Base-by-base conservation (phyloP, 192 early-diverging fungal species). In the Backusella tuberculispora region DNA sequence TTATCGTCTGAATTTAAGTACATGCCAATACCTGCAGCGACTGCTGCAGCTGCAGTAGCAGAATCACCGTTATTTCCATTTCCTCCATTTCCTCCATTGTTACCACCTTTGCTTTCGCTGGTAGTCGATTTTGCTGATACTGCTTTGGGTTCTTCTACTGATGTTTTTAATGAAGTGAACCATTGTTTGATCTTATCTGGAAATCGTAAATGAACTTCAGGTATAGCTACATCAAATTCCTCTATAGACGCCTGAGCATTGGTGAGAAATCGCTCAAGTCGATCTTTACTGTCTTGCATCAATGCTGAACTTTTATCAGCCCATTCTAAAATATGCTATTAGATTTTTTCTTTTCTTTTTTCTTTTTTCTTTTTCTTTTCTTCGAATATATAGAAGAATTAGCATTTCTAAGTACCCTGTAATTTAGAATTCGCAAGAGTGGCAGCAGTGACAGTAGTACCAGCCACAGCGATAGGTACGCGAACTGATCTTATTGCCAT, bases 371-470 rank as follows among this genome's bases (percentile, higher is more conserved):
- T 48, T 15, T 17, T 34, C 50, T 4, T 48, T 15, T 17, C 19
- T 42, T 14, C 9, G 4, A 10, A n/a, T 50, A 26, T 60, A 8
- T 60, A 13, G 12, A 8, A 19, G 14, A 6, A 19, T 9, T 46
- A 50, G 53, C 50, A 53, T 3, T 6, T 37, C 12, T 14, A 19
- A 47, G 48, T 83, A 86, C 85, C 88, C 79, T 83, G 80, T 44
- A 89, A 45, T 78, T 91, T 91, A 69, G 89, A 89, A 47, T 90
- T 84, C 2, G 89, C 88, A 68, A 89, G 85, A 15, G 89, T 86
- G 9, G 86, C 79, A 53, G 84, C 86, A 21, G 90, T 90, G 38
- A 85, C 84, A 5, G 87, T 86, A 13, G 87, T 87, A 0, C 87
- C 89, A 12, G 85, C 84, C 5, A 87, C 84, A 29, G 86, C 83